Evolutionary conservation across 108 stramenopile genomes (phyloP), one percentile per base, ranked within the genome.

Genomic region (Cyclotella kingstonii): DNA sequence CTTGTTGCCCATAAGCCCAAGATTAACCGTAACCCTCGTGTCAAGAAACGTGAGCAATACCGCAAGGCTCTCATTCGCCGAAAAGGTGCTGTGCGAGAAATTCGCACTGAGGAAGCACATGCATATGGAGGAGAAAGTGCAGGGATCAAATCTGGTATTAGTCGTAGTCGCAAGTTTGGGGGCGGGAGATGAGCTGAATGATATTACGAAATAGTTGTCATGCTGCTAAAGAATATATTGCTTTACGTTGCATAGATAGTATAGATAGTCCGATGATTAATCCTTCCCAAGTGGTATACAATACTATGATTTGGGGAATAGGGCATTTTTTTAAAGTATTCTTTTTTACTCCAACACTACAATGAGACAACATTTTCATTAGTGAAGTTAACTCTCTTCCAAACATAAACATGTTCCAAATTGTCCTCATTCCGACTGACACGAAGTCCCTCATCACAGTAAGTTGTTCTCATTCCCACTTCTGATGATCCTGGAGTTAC

Each of bases 1-100:
- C 78, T 98, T 50, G 96, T 96, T n/a, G 79, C 98, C 15, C 96
- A 97, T 81, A 95, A 96, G 69, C 75, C 81, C 70, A 97, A 97
- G 72, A 78, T 95, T 52, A 96, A 97, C 63, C 80, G 98, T 28
- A 98, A 98, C 66, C 98, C 98, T 17, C 93, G 98, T 50, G 94
- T 96, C 60, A 97, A 97, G 85, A 97, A 98, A 73, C 76, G 96
- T 12, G 94, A 95, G 50, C 86, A 95, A 61, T 98, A 93, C 77
- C 86, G 92, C 26, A 94, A 95, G 70, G 96, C 96, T 1, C 79
- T 94, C 21, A 91, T 97, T 53, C 75, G 86, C 19, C 80, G 96
- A 41, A 97, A 95, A 79, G 98, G 98, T 56, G 89, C 95, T 28
- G 95, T 98, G 17, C 84, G 97, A 30, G 86, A 91, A 54, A 57